Conservation (phyloP, 2,329 filamentous ascomycete genomes). For the Ceratocystiopsis brevicomis region DNA sequence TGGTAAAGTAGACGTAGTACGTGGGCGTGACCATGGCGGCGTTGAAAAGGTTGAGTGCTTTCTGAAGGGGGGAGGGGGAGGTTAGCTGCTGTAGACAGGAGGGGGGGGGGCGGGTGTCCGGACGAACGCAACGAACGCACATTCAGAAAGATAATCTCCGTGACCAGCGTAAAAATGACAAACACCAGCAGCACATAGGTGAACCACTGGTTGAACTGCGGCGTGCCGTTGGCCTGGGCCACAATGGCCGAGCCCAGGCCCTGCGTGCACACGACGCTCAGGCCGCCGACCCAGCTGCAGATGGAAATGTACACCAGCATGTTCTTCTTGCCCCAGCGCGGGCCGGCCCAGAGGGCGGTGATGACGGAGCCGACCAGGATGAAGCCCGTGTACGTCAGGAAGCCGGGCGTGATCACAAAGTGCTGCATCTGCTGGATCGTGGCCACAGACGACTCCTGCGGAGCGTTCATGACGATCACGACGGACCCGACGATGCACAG, state of each 20-base stretch:
- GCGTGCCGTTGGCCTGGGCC: conserved; percentile 60
- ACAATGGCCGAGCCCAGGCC: conserved; percentile 82
- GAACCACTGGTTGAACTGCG: conserved; percentile 97
- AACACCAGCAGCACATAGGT: conserved; percentile 82
- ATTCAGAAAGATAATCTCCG: conserved; percentile 90
- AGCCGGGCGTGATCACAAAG: conserved; percentile 72
- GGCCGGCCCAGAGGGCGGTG: conserved; percentile 63
- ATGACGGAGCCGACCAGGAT: conserved; percentile 55
- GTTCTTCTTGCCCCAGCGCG: conserved; percentile 82
- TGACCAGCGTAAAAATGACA: conserved; percentile 71
- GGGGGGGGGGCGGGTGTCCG: too few species aligned
- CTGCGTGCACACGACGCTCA: conserved; percentile 90
- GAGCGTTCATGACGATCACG: conserved; percentile 87
- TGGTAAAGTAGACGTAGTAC: conserved; percentile 98
- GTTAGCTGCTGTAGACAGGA: not conserved
- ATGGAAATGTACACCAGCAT: conserved; percentile 97
- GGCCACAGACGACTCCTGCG: conserved; percentile 62
- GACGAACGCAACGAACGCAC: too few species aligned
- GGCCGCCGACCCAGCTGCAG: conserved; percentile 81
- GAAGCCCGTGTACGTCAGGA: conserved; percentile 67
- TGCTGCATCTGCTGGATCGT: conserved; percentile 85
- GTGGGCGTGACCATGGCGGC: conserved; percentile 92
- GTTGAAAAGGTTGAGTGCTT: conserved; percentile 95
- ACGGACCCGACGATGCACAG: conserved; percentile 85
- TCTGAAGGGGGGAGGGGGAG: conserved; percentile 35